Percentiles rank a stretch among this genome's conserved stretches.
These are phyloP conservation scores for Entomortierella parvispora DNA, from an alignment of 192 early-diverging fungal species.

Conservation along the genomic window DNA sequence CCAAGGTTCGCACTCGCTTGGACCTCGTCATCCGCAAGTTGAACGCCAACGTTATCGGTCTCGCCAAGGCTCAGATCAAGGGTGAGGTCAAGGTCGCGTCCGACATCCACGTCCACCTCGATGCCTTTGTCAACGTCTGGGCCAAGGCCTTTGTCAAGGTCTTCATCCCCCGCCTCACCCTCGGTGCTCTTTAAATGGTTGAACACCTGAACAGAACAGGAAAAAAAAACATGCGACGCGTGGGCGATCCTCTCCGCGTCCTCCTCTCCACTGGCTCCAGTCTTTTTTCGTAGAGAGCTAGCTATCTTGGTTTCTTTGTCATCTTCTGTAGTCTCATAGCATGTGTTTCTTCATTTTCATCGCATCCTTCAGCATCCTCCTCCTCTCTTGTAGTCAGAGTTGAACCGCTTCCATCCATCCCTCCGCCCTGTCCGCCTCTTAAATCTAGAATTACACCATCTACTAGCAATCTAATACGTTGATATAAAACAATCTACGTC, in stretches of 20 bases:
- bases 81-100: slow-evolving; percentile 23
- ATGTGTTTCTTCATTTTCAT: background rate
- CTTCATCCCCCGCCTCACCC: no score
- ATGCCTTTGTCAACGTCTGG: slow-evolving; percentile 31
- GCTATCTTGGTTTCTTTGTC: background rate
- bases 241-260: background rate
- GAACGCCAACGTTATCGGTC: slow-evolving; percentile 13
- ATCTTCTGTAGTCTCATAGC: background rate
- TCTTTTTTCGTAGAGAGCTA: no score
- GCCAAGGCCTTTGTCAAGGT: background rate
- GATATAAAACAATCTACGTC: no score
- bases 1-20: no score
- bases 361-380: background rate
- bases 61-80: slow-evolving; percentile 8
- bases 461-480: no score
- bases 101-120: slow-evolving; percentile 22
- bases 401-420: background rate
- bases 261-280: background rate
- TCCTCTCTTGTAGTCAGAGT: slow-evolving; percentile 4
- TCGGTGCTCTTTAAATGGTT: slow-evolving; percentile 25
- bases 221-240: background rate
- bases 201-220: background rate
- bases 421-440: background rate
- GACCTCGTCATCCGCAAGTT: slow-evolving; percentile 14
- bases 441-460: background rate